A percentile compares a stretch with the other conserved stretches of the same genome.
These are phyloP conservation scores for Phylloporus sp. DNA, from an alignment of 768 basidiomycete species.

Conservation along the genomic window DNA sequence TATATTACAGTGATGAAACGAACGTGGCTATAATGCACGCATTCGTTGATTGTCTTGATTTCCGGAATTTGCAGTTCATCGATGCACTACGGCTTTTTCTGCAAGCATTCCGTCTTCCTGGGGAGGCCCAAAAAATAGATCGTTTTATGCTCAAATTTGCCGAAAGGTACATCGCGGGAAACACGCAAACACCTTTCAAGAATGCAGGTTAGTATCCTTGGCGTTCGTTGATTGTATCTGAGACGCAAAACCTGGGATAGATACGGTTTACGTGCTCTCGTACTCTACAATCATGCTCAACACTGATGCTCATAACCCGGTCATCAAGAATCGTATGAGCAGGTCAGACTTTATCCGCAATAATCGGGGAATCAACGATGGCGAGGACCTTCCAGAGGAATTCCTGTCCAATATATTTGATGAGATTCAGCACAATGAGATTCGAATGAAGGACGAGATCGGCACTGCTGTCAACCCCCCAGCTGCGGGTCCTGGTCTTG, in stretches of 20 bases:
- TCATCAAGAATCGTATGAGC: slow-evolving; percentile 92
- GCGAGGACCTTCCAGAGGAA: slow-evolving; percentile 83
- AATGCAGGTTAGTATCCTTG: slow-evolving; percentile 71
- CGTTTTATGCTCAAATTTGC: slow-evolving; percentile 99
- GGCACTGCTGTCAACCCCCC: slow-evolving; percentile 49
- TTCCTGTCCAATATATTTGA: slow-evolving; percentile 77
- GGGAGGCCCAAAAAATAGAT: slow-evolving; percentile 98
- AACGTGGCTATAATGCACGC: slow-evolving; percentile 96
- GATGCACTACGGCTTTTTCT: slow-evolving; percentile 88
- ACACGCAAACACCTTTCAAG: slow-evolving; percentile 79
- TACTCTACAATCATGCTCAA: slow-evolving; percentile 96
- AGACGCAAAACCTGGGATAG: slow-evolving; percentile 35
- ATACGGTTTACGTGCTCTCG: slow-evolving; percentile 91
- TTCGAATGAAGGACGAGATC: slow-evolving; percentile 97
- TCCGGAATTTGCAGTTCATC: slow-evolving; percentile 76
- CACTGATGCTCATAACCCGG: slow-evolving; percentile 95
- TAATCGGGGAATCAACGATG: slow-evolving; percentile 95
- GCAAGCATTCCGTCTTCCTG: slow-evolving; percentile 94
- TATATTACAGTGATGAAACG: slow-evolving; percentile 64
- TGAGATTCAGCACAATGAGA: slow-evolving; percentile 89
- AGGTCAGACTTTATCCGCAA: slow-evolving; percentile 90
- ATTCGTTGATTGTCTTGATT: slow-evolving; percentile 91
- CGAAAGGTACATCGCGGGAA: slow-evolving; percentile 90
- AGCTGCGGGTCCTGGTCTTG: slow-evolving; percentile 63
- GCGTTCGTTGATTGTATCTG: slow-evolving; percentile 4